phyloP scores from a whole-genome alignment of 2,329 filamentous ascomycete species.

The Colletotrichum tropicicola region DNA sequence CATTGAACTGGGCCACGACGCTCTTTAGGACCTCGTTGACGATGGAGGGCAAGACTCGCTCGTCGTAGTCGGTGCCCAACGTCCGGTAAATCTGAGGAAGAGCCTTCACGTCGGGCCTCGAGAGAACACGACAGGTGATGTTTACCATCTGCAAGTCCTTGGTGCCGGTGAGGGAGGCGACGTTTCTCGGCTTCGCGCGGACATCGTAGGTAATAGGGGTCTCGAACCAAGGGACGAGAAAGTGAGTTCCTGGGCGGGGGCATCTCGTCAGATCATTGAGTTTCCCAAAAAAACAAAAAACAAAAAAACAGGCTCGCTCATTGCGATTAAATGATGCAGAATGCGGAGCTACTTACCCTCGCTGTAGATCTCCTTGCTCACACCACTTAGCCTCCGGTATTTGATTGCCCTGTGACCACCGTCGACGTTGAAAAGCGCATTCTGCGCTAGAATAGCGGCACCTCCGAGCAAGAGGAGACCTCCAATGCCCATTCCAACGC shows the following conservation, averaged over 20 bases:
- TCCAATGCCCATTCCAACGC: constrained; percentile 49
- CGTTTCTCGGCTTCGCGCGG: constrained; percentile 95
- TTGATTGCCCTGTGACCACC: constrained; percentile 99
- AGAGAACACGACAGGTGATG: constrained; percentile 99
- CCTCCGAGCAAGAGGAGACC: constrained; percentile 56
- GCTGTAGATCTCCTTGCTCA: constrained; percentile 93
- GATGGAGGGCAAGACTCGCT: constrained; percentile 95
- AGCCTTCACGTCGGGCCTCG: constrained; percentile 84
- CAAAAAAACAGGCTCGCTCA: too few relatives aligned
- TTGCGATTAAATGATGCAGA: neutral
- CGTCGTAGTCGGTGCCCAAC: constrained; percentile 94
- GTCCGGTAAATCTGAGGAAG: constrained; percentile 98
- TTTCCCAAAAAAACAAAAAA: neutral
- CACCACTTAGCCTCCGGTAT: constrained; percentile 91
- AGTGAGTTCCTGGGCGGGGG: constrained; percentile 76
- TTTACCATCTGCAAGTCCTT: constrained; percentile 99
- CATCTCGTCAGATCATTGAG: neutral
- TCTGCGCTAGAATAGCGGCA: constrained; percentile 61
- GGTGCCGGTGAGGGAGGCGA: constrained; percentile 95
- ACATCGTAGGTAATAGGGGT: constrained; percentile 97
- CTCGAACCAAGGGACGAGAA: constrained; percentile 96
- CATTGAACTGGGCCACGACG: constrained; percentile 98
- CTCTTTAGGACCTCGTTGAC: constrained; percentile 99
- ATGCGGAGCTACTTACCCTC: constrained; percentile 72
- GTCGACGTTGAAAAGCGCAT: constrained; percentile 84